Evolutionary conservation across 73 alveolate genomes (phyloP).

Genomic region (Paramecium bursaria): DNA sequence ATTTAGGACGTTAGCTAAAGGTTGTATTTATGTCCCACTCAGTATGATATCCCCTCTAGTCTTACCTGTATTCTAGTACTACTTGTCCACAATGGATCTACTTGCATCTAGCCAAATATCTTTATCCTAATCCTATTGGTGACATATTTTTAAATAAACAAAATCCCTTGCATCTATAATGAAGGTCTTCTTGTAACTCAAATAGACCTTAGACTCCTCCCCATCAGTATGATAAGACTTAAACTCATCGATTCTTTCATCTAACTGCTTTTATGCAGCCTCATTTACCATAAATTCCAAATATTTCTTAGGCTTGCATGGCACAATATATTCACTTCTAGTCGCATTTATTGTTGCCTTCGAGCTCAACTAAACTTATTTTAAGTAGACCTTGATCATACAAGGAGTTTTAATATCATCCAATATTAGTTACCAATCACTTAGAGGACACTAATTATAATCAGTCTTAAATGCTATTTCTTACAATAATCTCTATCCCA

Average conservation of each 20-base stretch:
- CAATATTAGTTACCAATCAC: conserved; percentile 25
- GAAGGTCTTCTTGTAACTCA: conserved; percentile 17
- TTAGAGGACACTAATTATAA: not conserved
- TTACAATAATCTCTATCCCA: not conserved
- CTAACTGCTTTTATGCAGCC: conserved; percentile 21
- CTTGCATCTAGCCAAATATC: conserved; percentile 58
- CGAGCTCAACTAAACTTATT: not conserved
- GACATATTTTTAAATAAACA: conserved; percentile 5
- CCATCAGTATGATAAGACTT: not conserved
- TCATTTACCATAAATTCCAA: conserved; percentile 25
- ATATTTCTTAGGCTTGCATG: conserved; percentile 27
- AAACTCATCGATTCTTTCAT: conserved; percentile 28
- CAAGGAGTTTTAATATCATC: not conserved
- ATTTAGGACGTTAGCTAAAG: not conserved
- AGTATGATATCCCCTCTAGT: conserved; percentile 47
- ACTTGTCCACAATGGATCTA: conserved; percentile 1
- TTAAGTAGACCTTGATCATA: not conserved
- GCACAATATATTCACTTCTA: conserved; percentile 15
- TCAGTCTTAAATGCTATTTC: not conserved
- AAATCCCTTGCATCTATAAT: conserved; percentile 43
- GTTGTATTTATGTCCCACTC: conserved; percentile 12
- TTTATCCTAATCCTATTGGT: conserved; percentile 11
- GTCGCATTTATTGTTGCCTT: conserved; percentile 29
- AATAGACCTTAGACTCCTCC: not conserved
- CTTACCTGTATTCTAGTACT: not conserved